phyloP scores from a whole-genome alignment of 129 eudicot species.

The Calendula officinalis region DNA sequence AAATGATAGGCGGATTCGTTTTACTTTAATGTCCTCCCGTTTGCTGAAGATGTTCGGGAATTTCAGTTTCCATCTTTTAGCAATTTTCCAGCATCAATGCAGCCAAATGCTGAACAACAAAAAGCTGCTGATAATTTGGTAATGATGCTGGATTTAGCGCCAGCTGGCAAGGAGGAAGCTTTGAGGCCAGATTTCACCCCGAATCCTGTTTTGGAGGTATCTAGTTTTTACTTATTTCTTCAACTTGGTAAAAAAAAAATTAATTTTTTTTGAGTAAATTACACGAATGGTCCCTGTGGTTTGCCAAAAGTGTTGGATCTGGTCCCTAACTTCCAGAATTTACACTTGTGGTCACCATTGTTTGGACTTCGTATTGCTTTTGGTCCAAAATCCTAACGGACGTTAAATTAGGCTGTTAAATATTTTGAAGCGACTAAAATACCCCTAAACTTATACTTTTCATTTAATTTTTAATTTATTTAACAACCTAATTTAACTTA shows the following conservation, averaged over 20 bases:
- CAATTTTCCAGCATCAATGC: slow-evolving; percentile 66
- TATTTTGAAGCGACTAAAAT: no score
- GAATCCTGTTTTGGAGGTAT: slow-evolving; percentile 92
- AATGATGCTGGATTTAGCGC: slow-evolving; percentile 84
- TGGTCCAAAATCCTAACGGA: no score
- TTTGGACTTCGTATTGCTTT: no score
- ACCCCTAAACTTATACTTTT: no score
- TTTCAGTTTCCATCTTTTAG: slow-evolving; percentile 93
- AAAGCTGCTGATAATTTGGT: slow-evolving; percentile 91
- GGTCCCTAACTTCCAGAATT: no score
- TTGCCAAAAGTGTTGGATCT: no score
- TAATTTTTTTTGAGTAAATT: no score
- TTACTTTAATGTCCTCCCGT: slow-evolving; percentile 90
- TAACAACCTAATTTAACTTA: no score
- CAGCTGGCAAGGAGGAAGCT: slow-evolving; percentile 69
- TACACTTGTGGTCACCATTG: no score
- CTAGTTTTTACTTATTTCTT: not conserved
- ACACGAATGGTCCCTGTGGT: no score
- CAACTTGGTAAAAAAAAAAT: not conserved
- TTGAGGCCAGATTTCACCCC: slow-evolving; percentile 88
- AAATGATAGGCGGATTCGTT: slow-evolving; percentile 79
- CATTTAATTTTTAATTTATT: no score
- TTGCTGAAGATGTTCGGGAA: slow-evolving; percentile 94
- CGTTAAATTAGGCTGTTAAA: no score
- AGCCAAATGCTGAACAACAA: slow-evolving; percentile 82